Evolutionary conservation across 2,329 filamentous ascomycete genomes (phyloP).

Genomic region (Monosporascus sp.): DNA sequence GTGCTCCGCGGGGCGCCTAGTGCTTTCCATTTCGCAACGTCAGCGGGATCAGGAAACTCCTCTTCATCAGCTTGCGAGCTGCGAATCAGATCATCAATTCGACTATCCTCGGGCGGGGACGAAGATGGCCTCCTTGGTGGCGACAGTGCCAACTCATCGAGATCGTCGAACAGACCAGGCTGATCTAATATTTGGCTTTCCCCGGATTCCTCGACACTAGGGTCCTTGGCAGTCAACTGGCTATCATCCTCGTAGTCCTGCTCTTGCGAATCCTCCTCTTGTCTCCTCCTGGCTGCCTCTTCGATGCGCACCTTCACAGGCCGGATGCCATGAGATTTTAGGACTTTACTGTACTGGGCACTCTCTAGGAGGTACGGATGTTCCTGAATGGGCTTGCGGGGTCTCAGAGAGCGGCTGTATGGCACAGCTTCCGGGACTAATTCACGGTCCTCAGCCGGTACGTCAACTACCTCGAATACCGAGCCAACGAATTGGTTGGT

Average conservation of each 20-base stretch:
- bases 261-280: slow-evolving; percentile 41
- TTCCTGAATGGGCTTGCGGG: slow-evolving; percentile 56
- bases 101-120: slow-evolving; percentile 3
- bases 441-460: slow-evolving; percentile 7
- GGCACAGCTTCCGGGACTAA: slow-evolving; percentile 5
- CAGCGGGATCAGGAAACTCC: slow-evolving; percentile 24
- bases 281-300: slow-evolving; percentile 23
- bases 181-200: slow-evolving; percentile 28
- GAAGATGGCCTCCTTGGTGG: slow-evolving; percentile 10
- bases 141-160: slow-evolving; percentile 13
- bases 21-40: slow-evolving; percentile 23
- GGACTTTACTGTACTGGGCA: slow-evolving; percentile 45
- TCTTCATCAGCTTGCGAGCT: slow-evolving; percentile 26
- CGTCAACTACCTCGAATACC: slow-evolving; percentile 8
- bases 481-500: slow-evolving; percentile 3
- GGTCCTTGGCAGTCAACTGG: slow-evolving; percentile 31
- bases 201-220: slow-evolving; percentile 23
- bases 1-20: slow-evolving; percentile 4
- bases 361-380: slow-evolving; percentile 54
- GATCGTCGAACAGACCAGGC: slow-evolving; percentile 9
- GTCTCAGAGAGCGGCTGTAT: slow-evolving; percentile 44
- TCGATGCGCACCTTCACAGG: slow-evolving; percentile 40
- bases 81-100: slow-evolving; percentile 4
- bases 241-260: slow-evolving; percentile 48
- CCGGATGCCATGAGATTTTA: slow-evolving; percentile 49